These are phyloP conservation scores for Macroventuria anomochaeta DNA, from an alignment of 2,329 filamentous ascomycete species.

Conservation along the genomic window DNA sequence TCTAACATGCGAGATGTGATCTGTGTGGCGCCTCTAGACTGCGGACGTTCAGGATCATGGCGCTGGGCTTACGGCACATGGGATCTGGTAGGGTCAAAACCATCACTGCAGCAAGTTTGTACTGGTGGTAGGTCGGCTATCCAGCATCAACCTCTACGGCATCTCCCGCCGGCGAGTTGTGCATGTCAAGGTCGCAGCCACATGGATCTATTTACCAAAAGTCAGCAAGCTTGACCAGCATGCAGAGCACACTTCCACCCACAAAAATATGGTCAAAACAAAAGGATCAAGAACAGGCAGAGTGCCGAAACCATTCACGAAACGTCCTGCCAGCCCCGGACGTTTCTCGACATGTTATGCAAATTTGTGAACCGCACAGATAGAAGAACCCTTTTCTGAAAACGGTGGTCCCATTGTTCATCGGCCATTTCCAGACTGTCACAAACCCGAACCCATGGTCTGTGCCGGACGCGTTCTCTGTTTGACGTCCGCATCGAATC, in stretches of 20 bases:
- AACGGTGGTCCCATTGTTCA: neutral
- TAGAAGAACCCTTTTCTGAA: neutral
- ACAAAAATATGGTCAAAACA: neutral
- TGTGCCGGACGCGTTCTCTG: constrained; percentile 10
- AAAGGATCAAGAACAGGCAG: neutral
- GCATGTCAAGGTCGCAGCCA: neutral
- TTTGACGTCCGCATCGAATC: neutral
- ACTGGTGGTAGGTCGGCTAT: constrained; percentile 1
- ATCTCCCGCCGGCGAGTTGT: neutral
- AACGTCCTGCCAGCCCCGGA: neutral
- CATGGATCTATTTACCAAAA: neutral
- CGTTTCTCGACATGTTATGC: neutral
- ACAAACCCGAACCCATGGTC: constrained; percentile 13
- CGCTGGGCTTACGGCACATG: neutral
- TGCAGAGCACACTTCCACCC: neutral
- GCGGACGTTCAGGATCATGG: constrained; percentile 8
- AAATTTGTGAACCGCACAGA: neutral
- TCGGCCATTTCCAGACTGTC: neutral
- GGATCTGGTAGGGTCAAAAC: neutral
- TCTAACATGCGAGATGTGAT: constrained; percentile 17
- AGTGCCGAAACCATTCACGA: neutral
- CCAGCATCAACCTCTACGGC: neutral
- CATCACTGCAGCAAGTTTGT: neutral
- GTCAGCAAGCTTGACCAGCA: neutral
- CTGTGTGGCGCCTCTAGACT: constrained; percentile 18